Evolutionary conservation across 768 basidiomycete genomes (phyloP), one percentile per base, ranked within the genome.

Genomic region (Naematelia aurantialba): DNA sequence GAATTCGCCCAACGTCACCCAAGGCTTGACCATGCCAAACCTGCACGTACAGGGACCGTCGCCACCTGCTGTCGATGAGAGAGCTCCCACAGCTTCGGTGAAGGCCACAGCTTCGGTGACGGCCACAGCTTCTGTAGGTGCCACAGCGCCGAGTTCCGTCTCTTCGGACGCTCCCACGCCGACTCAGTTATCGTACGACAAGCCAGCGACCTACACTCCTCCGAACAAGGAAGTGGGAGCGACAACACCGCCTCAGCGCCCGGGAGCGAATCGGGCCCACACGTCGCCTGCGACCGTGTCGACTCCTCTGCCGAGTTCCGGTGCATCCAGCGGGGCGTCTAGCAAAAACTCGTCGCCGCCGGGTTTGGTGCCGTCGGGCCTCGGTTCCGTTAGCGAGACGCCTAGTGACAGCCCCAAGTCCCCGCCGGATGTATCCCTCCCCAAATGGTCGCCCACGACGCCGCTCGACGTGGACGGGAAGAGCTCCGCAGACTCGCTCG

Each of bases 341-440:
- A 30, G 25, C 25, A 29, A 17, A 21, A 21, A 48, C 12, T 25
- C 24, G 11, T 52, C 50, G 21, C 50, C 50, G 21, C 50, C 50
- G 8, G 14, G 29, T 14, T 29, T 52, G 22, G 50, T 25, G 22
- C 17, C 17, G 2, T 52, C 50, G 19, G 27, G 50, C 8, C 34
- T 17, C 34, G 52, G 52, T 25, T 25, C 22, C 29, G 55, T 31
- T 5, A 56, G 44, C n/a, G 55, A 56, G 12, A 56, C 55, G 26
- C 55, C 55, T n/a, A 56, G 58, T 13, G 65, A 66, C 22, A 67
- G 67, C 27, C 71, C 73, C 5, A 59, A 62, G 39, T 69, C 70
- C 14, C 68, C 68, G 2, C 56, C 70, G 1, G 66, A 69, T 24
- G 22, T 57, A n/a, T 55, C 56, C 30, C 34, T 66, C 3, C 55